phyloP scores from a whole-genome alignment of 441 rosid species.

The Iberis amara region DNA sequence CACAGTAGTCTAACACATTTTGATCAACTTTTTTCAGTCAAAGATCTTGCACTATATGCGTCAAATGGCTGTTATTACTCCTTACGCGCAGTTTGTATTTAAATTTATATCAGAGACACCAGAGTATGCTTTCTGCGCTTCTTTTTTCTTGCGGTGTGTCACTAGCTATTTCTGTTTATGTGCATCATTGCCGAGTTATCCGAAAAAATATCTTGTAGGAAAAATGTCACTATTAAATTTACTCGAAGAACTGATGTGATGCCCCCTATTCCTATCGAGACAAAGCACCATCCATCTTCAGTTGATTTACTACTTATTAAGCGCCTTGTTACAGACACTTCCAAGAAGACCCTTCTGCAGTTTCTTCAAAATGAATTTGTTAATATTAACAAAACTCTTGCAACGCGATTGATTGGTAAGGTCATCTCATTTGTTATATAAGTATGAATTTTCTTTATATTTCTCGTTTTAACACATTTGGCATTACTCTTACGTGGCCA shows the following conservation, averaged over 20 bases:
- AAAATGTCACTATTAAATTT: conserved; percentile 79
- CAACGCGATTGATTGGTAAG: conserved; percentile 82
- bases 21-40: conserved; percentile 50
- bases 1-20: conserved; percentile 20
- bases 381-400: conserved; percentile 70
- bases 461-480: background rate
- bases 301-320: conserved; percentile 92
- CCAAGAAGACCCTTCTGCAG: conserved; percentile 74
- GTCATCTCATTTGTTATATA: conserved; percentile 9
- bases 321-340: conserved; percentile 86
- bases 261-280: conserved; percentile 96
- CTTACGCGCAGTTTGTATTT: conserved; percentile 87
- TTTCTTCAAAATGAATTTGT: conserved; percentile 97
- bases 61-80: conserved; percentile 99
- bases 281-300: conserved; percentile 95
- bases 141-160: conserved; percentile 13
- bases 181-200: conserved; percentile 15
- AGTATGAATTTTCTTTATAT: conserved; percentile 9
- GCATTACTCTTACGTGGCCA: conserved; percentile 3
- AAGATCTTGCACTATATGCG: conserved; percentile 97
- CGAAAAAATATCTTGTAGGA: conserved; percentile 37
- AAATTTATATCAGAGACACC: conserved; percentile 70
- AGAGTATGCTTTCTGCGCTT: conserved; percentile 50
- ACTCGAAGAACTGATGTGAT: conserved; percentile 90
- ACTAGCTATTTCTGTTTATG: conserved; percentile 15